These are phyloP conservation scores for Immersiella caudata DNA, from an alignment of 495 filamentous ascomycete species.

Conservation along the genomic window DNA sequence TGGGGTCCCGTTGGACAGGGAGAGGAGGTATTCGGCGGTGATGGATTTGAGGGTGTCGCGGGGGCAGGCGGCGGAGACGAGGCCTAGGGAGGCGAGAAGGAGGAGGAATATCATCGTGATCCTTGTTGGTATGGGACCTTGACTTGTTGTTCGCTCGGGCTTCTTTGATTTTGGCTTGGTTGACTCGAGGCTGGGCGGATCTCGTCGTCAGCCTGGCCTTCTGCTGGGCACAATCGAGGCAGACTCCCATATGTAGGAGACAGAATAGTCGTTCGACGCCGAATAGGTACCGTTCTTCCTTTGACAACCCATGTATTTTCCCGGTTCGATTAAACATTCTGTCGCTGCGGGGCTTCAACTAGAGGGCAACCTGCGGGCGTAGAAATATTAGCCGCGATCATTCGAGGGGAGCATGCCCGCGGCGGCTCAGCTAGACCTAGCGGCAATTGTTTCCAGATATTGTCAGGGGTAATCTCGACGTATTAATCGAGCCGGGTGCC, in stretches of 20 bases:
- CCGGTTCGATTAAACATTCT: background rate
- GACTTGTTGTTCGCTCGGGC: no score
- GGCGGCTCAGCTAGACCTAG: background rate
- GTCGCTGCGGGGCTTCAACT: background rate
- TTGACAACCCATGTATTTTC: background rate
- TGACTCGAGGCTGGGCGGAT: no score
- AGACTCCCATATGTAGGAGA: no score
- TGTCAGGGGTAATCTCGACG: background rate
- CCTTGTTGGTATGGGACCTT: background rate
- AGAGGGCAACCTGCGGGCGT: background rate
- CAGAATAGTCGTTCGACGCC: no score
- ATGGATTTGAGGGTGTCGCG: conserved; percentile 25
- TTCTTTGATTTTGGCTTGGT: no score
- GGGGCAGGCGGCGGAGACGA: conserved; percentile 29
- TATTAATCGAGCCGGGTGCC: background rate
- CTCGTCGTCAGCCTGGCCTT: no score
- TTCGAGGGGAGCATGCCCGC: background rate
- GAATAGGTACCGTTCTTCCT: no score
- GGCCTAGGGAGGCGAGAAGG: conserved; percentile 22
- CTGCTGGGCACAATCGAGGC: no score
- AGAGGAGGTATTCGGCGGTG: conserved; percentile 25
- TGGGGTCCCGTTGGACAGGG: conserved; percentile 21
- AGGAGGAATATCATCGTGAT: conserved; percentile 13
- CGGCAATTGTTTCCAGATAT: background rate
- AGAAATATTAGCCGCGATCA: background rate